These are phyloP conservation scores for Thozetella sp. DNA, from an alignment of 495 filamentous ascomycete genomes.

Conservation along the genomic window DNA sequence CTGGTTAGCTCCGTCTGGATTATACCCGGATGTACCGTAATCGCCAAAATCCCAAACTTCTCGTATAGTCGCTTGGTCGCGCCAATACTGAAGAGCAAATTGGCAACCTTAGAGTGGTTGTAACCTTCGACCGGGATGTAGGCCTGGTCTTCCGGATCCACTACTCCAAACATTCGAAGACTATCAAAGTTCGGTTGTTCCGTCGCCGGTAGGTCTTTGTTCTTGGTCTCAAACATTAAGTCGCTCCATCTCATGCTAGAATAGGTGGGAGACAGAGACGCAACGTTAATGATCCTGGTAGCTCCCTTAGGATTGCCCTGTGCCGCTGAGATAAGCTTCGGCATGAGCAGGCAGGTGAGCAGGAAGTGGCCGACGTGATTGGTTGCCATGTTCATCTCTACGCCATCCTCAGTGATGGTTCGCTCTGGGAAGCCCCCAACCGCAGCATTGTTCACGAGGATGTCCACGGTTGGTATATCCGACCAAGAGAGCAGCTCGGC, in stretches of 20 bases:
- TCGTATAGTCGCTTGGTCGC: constrained; percentile 32
- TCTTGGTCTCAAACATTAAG: constrained; percentile 37
- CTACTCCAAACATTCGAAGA: constrained; percentile 27
- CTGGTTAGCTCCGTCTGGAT: constrained; percentile 29
- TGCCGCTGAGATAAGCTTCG: constrained; percentile 28
- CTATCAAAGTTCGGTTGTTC: constrained; percentile 35
- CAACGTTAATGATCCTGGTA: constrained; percentile 45
- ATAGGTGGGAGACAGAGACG: constrained; percentile 23
- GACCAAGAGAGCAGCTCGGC: constrained; percentile 35
- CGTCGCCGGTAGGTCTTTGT: constrained; percentile 34
- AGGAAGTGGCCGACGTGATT: constrained; percentile 62
- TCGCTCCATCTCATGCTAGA: constrained; percentile 40
- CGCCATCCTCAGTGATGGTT: constrained; percentile 28
- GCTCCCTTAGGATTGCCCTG: constrained; percentile 31
- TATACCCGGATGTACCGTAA: constrained; percentile 45
- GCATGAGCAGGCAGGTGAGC: constrained; percentile 50
- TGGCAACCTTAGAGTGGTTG: constrained; percentile 54
- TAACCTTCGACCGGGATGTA: constrained; percentile 50
- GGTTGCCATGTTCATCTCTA: constrained; percentile 59
- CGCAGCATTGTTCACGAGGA: constrained; percentile 50
- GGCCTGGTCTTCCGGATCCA: constrained; percentile 21
- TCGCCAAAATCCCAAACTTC: constrained; percentile 28
- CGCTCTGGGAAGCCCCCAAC: constrained; percentile 32
- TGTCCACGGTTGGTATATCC: constrained; percentile 35
- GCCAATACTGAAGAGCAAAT: constrained; percentile 47